A percentile compares a stretch with the other conserved stretches of the same genome.
These are phyloP conservation scores for Serpula lacrymans DNA, from an alignment of 768 basidiomycete species.

Conservation along the genomic window DNA sequence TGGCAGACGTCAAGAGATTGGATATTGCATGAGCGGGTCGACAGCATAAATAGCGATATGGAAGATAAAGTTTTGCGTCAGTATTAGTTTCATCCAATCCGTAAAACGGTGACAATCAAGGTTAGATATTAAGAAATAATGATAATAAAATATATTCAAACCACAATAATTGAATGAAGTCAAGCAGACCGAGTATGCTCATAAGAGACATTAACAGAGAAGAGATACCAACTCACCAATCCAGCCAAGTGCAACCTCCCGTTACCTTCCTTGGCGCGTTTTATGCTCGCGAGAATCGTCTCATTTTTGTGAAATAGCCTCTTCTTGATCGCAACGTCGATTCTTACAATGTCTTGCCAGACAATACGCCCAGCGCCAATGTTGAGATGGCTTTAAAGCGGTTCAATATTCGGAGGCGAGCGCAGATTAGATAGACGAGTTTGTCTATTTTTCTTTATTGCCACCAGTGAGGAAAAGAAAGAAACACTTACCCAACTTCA, in stretches of 20 bases:
- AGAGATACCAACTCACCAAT: conserved; percentile 47
- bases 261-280: conserved; percentile 77
- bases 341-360: conserved; percentile 97
- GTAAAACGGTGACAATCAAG: conserved; percentile 4
- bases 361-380: conserved; percentile 93
- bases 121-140: not conserved
- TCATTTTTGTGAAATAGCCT: conserved; percentile 78
- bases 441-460: not conserved
- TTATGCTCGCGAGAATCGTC: conserved; percentile 66
- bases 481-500: conserved; percentile 78
- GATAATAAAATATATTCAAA: not conserved
- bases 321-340: conserved; percentile 91
- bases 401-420: not conserved
- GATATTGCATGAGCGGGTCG: not conserved
- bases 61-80: no score
- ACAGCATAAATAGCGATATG: not conserved
- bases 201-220: conserved; percentile 1
- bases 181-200: not conserved
- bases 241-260: conserved; percentile 89
- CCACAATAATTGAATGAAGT: conserved; percentile 3
- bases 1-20: conserved; percentile 1
- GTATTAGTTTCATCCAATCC: no score
- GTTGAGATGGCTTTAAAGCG: conserved; percentile 82
- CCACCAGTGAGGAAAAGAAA: not conserved
- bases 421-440: not conserved